These are phyloP conservation scores for Colletotrichum neosansevieriae DNA, from an alignment of 2,329 filamentous ascomycete species.

Conservation along the genomic window DNA sequence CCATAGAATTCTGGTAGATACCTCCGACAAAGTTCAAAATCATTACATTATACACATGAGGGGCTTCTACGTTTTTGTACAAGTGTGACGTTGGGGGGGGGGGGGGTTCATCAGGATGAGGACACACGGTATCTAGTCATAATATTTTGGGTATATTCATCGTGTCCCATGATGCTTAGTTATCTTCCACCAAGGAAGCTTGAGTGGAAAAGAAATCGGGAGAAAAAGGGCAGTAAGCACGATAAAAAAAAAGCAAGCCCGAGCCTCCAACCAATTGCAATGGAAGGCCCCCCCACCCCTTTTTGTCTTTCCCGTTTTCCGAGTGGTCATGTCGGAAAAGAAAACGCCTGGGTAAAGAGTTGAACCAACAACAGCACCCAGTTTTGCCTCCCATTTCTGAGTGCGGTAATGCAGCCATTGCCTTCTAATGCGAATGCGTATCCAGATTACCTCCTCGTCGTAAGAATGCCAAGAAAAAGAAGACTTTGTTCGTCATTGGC, in stretches of 20 bases:
- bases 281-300: background rate
- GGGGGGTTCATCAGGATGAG: background rate
- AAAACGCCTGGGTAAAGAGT: conserved; percentile 22
- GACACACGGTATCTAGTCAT: conserved; percentile 25
- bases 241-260: conserved; percentile 3
- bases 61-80: background rate
- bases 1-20: conserved; percentile 30
- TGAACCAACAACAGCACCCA: background rate
- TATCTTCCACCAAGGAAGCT: conserved; percentile 13
- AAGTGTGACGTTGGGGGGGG: background rate
- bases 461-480: conserved; percentile 21
- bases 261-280: conserved; percentile 11
- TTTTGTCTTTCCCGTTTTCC: background rate
- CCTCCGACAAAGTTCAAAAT: conserved; percentile 25
- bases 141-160: conserved; percentile 39
- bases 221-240: background rate
- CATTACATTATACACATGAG: conserved; percentile 12
- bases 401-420: conserved; percentile 21
- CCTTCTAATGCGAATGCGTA: conserved; percentile 20
- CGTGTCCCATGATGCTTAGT: conserved; percentile 30
- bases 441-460: conserved; percentile 30
- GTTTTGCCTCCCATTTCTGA: conserved; percentile 14
- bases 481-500: conserved; percentile 23
- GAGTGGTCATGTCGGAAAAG: conserved; percentile 15
- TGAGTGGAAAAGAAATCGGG: background rate